Conservation (phyloP, 305 asterid species). For the Fraxinus latifolia region DNA sequence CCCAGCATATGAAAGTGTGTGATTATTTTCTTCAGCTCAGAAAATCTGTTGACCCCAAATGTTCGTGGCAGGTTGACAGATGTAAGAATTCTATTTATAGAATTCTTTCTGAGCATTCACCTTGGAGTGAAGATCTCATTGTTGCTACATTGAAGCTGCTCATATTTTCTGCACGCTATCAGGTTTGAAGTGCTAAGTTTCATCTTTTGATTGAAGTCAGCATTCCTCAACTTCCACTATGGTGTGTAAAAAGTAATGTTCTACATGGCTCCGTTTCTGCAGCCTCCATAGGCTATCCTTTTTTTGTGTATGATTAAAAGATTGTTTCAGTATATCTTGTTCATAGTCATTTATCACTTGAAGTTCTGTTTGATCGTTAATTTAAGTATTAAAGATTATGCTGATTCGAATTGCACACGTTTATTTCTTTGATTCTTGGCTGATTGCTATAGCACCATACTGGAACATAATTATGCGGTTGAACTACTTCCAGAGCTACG, state of each 20-base stretch:
- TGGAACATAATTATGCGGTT: background rate
- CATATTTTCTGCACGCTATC: slow-evolving; percentile 67
- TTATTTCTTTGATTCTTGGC: slow-evolving; percentile 13
- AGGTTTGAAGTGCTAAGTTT: slow-evolving; percentile 47
- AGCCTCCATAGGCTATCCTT: background rate
- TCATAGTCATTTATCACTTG: slow-evolving; percentile 8
- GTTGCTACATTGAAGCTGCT: slow-evolving; percentile 64
- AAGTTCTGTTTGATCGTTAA: background rate
- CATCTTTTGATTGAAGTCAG: slow-evolving; percentile 10
- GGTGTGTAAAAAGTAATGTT: background rate
- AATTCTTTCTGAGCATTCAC: slow-evolving; percentile 60
- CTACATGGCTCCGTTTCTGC: background rate
- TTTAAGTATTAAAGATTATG: background rate
- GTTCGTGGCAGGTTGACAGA: slow-evolving; percentile 53
- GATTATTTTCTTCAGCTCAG: slow-evolving; percentile 18
- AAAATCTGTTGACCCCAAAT: slow-evolving; percentile 21
- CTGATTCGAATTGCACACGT: background rate
- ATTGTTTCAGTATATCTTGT: background rate
- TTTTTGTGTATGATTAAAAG: background rate
- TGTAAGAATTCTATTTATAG: slow-evolving; percentile 54
- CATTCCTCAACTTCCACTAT: slow-evolving; percentile 4
- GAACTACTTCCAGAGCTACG: background rate
- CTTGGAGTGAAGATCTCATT: slow-evolving; percentile 59
- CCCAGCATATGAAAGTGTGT: slow-evolving; percentile 15
- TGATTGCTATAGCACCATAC: slow-evolving; percentile 2